A percentile compares a stretch with the other conserved stretches of the same genome.
Conservation (phyloP, 352 stramenopile species). For the Phytopythium aichiense region DNA sequence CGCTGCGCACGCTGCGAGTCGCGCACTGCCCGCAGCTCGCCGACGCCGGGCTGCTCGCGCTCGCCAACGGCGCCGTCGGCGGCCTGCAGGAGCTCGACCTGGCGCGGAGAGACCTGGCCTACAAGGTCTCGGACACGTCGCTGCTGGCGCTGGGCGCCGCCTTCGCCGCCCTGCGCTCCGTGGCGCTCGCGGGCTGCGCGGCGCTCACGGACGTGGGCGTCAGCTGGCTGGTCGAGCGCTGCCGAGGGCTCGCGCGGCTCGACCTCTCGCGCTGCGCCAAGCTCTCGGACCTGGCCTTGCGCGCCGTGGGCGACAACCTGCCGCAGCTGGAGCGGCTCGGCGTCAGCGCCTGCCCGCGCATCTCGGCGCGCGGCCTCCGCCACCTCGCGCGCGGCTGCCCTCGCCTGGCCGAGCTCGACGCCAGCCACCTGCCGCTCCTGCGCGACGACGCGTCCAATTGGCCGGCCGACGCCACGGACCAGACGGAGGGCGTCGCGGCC, state of each 20-base stretch:
- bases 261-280: constrained; percentile 84
- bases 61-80: constrained; percentile 58
- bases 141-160: constrained; percentile 79
- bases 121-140: constrained; percentile 91
- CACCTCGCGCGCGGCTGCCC: constrained; percentile 43
- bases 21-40: constrained; percentile 76
- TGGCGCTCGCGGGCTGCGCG: constrained; percentile 82
- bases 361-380: constrained; percentile 55
- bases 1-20: constrained; percentile 53
- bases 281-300: constrained; percentile 85
- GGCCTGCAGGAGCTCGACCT: constrained; percentile 76
- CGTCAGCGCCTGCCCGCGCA: constrained; percentile 37
- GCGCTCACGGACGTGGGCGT: constrained; percentile 91
- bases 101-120: constrained; percentile 82
- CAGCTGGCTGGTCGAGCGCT: constrained; percentile 86
- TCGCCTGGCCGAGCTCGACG: constrained; percentile 39
- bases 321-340: constrained; percentile 48
- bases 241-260: constrained; percentile 73
- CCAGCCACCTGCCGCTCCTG: constrained; percentile 38
- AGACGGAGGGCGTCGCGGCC: constrained; percentile 26
- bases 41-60: constrained; percentile 78
- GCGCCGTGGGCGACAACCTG: constrained; percentile 77
- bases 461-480: not conserved
- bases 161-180: constrained; percentile 40
- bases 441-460: constrained; percentile 14